A percentile compares a stretch with the other conserved stretches of the same genome.
These are phyloP conservation scores for Pestalotiopsis sp. DNA, from an alignment of 2,329 filamentous ascomycete genomes.

Conservation along the genomic window DNA sequence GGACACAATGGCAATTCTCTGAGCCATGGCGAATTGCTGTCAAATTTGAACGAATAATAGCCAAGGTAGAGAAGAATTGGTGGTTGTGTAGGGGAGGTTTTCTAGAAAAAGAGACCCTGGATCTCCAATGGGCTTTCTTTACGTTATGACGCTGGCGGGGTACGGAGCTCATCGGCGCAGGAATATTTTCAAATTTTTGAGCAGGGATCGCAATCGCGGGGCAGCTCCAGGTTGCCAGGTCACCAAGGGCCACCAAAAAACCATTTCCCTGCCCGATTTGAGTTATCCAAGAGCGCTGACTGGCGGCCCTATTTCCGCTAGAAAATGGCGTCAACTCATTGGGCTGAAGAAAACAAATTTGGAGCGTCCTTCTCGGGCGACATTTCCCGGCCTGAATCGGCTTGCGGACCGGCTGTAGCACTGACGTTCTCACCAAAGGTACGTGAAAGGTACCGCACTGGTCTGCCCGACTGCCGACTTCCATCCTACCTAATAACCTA, in stretches of 20 bases:
- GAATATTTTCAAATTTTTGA: conserved; percentile 4
- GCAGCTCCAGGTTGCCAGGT: conserved; percentile 3
- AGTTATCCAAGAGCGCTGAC: not conserved
- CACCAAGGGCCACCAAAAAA: no score
- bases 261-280: not conserved
- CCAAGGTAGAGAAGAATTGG: not conserved
- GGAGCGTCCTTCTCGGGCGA: not conserved
- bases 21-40: conserved; percentile 34
- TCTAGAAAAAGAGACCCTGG: not conserved
- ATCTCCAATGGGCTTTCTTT: not conserved
- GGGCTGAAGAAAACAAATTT: not conserved
- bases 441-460: not conserved
- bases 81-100: not conserved
- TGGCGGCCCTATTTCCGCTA: not conserved
- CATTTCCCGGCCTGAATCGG: not conserved
- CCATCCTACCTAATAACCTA: not conserved
- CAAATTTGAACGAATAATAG: not conserved
- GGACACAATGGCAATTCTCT: conserved; percentile 84
- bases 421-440: not conserved
- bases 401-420: not conserved
- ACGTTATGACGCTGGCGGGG: conserved; percentile 4
- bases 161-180: conserved; percentile 7
- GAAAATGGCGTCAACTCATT: not conserved
- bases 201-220: conserved; percentile 10
- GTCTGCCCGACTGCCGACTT: not conserved